Percentiles rank a stretch among this genome's conserved stretches.
These are phyloP conservation scores for Tephrocybe sp. DNA, from an alignment of 768 basidiomycete species.

Conservation along the genomic window DNA sequence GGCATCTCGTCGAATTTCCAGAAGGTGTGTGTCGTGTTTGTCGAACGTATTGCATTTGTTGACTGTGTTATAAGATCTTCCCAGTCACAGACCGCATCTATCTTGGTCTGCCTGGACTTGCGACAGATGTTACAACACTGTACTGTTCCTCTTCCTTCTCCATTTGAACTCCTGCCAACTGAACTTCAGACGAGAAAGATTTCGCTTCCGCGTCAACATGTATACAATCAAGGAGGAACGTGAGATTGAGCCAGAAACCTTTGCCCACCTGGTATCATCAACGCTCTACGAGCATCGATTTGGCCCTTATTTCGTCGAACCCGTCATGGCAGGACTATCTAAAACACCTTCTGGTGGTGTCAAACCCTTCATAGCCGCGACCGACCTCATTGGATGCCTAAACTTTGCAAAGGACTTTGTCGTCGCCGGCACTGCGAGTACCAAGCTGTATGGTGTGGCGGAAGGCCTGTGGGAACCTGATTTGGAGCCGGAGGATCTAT, in stretches of 20 bases:
- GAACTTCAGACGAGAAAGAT: conserved; percentile 73
- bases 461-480: conserved; percentile 99
- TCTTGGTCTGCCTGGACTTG: conserved; percentile 89
- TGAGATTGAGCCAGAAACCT: conserved; percentile 94
- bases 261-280: conserved; percentile 92
- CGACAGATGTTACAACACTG: conserved; percentile 92
- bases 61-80: conserved; percentile 66
- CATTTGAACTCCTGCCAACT: conserved; percentile 9
- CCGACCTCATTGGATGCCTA: conserved; percentile 91
- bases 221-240: conserved; percentile 99
- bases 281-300: conserved; percentile 96
- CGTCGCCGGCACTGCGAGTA: conserved; percentile 89
- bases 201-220: conserved; percentile 96
- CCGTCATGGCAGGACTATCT: conserved; percentile 90
- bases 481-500: conserved; percentile 93
- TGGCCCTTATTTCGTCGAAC: conserved; percentile 95
- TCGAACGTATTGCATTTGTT: conserved; percentile 4
- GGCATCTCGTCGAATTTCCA: conserved; percentile 92
- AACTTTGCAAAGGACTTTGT: conserved; percentile 97
- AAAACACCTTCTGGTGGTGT: conserved; percentile 67
- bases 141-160: conserved; percentile 27
- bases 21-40: conserved; percentile 57
- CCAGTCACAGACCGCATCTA: conserved; percentile 91
- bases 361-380: conserved; percentile 93
- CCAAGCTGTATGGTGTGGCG: conserved; percentile 94